Evolutionary conservation across 2,329 filamentous ascomycete genomes (phyloP), one percentile per base, ranked within the genome.

Genomic region (Penicillium sp.): DNA sequence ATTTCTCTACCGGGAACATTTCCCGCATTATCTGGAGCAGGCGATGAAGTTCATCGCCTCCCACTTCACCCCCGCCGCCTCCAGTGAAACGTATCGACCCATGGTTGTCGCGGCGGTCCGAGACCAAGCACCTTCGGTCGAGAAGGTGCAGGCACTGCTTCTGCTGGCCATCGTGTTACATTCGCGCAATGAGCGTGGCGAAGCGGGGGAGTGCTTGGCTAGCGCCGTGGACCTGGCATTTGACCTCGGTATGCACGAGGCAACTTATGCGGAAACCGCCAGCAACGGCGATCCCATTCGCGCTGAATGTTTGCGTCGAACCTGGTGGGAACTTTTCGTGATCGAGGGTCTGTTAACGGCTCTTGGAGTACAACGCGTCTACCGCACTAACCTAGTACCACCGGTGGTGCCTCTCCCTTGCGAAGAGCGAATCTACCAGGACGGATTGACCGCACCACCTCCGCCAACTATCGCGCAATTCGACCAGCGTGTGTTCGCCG

Each of bases 301-400:
- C 3, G 88, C 92, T 65, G 91, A 96, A 69, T 88, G 86, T 66
- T 86, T 89, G 81, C 81, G 89, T 15, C 79, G 91, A 50, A 96
- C 90, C 1, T 96, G 90, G 90, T 96, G 91, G 91, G 89, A 81
- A 60, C 62, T 88, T 33, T 92, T 86, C 64, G 80, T 88, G n/a
- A 80, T 89, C 12, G 89, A 95, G 65, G 88, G 86, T 47, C 86
- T 95, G 79, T 79, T 95, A 57, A 88, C 89, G 4, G 88, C 88
- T 3, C 83, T 95, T 15, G 71, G 71, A 3, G 64, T 71, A 10
- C 66, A 69, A 48, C 57, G 53, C 13, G 58, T 50, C 13, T 57
- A 88, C 87, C 80, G 82, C 53, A 86, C 86, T 37, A 85, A 81
- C 47, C 88, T 88, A 66, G 77, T 90, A 6, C 70, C 75, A 5